Conservation (phyloP, 176 grass and related monocot genomes). For the Phoenix roebelenii region DNA sequence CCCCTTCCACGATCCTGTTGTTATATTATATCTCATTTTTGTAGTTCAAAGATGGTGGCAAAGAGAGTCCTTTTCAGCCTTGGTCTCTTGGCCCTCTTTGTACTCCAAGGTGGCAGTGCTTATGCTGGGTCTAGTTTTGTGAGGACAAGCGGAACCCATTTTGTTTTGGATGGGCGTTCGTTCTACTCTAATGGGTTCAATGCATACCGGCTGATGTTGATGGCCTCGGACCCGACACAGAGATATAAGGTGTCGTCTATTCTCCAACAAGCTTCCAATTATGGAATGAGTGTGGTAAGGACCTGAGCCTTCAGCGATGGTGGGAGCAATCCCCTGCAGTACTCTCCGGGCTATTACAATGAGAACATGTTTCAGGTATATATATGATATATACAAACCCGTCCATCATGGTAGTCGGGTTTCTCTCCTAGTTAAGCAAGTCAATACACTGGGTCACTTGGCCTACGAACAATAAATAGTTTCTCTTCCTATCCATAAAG, state of each 20-base stretch:
- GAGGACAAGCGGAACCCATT: not conserved
- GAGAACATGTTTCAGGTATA: slow-evolving; percentile 13
- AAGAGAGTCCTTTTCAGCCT: too few relatives aligned
- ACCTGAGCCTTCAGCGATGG: slow-evolving; percentile 13
- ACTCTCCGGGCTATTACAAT: not conserved
- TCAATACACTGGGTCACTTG: too few relatives aligned
- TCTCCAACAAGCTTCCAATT: not conserved
- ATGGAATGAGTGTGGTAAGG: not conserved
- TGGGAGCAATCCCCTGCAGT: not conserved
- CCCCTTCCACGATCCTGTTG: too few relatives aligned
- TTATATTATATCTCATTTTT: too few relatives aligned
- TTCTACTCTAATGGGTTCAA: slow-evolving; percentile 9
- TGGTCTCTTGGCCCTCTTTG: too few relatives aligned
- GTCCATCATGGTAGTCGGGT: too few relatives aligned
- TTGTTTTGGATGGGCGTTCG: not conserved
- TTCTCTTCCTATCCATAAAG: too few relatives aligned
- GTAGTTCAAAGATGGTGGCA: too few relatives aligned
- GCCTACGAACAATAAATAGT: too few relatives aligned
- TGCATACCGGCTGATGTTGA: slow-evolving; percentile 8
- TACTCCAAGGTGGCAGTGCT: too few relatives aligned
- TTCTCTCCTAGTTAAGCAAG: too few relatives aligned
- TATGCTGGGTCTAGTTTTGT: not conserved
- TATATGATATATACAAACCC: not conserved
- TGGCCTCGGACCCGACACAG: not conserved
- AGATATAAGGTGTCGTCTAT: not conserved